Percentiles rank a stretch among this genome's conserved stretches.
phyloP scores from a whole-genome alignment of 768 basidiomycete species.

The Leccinum aurantiacum region DNA sequence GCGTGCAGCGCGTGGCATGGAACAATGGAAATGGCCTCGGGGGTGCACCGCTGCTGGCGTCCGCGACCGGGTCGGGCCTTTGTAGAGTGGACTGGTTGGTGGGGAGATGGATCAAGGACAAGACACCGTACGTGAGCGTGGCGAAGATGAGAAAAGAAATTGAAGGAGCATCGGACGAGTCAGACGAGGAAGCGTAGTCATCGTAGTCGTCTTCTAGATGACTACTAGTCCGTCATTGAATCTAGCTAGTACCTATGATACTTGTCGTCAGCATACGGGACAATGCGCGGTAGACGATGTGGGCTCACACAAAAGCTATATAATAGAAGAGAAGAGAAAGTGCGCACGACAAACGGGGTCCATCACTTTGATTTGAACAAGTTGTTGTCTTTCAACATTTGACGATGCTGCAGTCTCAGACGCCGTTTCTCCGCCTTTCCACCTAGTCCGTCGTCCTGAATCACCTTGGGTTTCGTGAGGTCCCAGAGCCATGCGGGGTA shows the following conservation, averaged over 20 bases:
- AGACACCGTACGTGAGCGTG: constrained; percentile 64
- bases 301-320: not conserved
- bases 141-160: constrained; percentile 61
- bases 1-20: constrained; percentile 80
- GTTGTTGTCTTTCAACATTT: constrained; percentile 77
- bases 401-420: constrained; percentile 61
- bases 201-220: no score
- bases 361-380: constrained; percentile 79
- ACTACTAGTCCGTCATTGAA: not conserved
- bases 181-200: constrained; percentile 23
- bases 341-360: not conserved
- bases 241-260: not conserved
- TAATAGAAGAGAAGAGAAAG: not conserved
- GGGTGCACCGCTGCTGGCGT: constrained; percentile 62
- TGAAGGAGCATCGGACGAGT: constrained; percentile 39
- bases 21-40: constrained; percentile 71
- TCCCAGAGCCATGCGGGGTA: constrained; percentile 93
- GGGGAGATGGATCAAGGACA: constrained; percentile 72
- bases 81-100: constrained; percentile 80
- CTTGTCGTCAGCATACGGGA: not conserved
- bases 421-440: constrained; percentile 58
- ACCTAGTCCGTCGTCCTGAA: constrained; percentile 72
- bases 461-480: constrained; percentile 57
- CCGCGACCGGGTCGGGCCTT: constrained; percentile 80
- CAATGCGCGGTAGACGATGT: not conserved